Conservation (phyloP, 2,329 filamentous ascomycete genomes). For the Fusarium multiceps region DNA sequence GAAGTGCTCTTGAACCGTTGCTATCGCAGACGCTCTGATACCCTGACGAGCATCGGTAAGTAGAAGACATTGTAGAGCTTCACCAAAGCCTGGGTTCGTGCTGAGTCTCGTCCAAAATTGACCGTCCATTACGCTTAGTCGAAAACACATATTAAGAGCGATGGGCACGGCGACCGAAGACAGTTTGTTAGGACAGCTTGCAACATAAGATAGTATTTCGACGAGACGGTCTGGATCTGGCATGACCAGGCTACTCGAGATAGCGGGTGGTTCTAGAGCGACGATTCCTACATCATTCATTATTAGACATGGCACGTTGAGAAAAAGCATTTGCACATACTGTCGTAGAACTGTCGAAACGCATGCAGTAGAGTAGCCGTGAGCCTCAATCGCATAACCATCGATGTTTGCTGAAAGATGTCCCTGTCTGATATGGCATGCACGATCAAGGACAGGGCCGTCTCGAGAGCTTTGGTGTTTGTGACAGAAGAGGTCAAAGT, state of each 20-base stretch:
- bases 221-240: slow-evolving; percentile 42
- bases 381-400: slow-evolving; percentile 44
- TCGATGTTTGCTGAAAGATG: slow-evolving; percentile 56
- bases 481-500: slow-evolving; percentile 34
- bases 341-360: slow-evolving; percentile 46
- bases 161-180: slow-evolving; percentile 44
- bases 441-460: slow-evolving; percentile 66
- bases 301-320: slow-evolving; percentile 14
- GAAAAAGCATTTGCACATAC: slow-evolving; percentile 28
- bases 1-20: slow-evolving; percentile 50
- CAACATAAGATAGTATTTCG: slow-evolving; percentile 45
- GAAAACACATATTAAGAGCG: slow-evolving; percentile 46
- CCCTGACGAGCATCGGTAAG: slow-evolving; percentile 45
- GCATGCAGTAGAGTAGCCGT: slow-evolving; percentile 46
- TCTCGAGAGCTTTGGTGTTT: slow-evolving; percentile 53
- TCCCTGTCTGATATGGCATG: slow-evolving; percentile 69
- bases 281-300: slow-evolving; percentile 22
- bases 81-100: slow-evolving; percentile 37
- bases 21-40: slow-evolving; percentile 48
- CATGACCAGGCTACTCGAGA: slow-evolving; percentile 11
- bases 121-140: slow-evolving; percentile 44
- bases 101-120: slow-evolving; percentile 48
- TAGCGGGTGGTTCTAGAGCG: slow-evolving; percentile 14
- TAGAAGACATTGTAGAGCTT: slow-evolving; percentile 42
- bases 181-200: slow-evolving; percentile 37